These are phyloP conservation scores for Aspergillus taichungensis DNA, from an alignment of 495 filamentous ascomycete species.

Conservation along the genomic window DNA sequence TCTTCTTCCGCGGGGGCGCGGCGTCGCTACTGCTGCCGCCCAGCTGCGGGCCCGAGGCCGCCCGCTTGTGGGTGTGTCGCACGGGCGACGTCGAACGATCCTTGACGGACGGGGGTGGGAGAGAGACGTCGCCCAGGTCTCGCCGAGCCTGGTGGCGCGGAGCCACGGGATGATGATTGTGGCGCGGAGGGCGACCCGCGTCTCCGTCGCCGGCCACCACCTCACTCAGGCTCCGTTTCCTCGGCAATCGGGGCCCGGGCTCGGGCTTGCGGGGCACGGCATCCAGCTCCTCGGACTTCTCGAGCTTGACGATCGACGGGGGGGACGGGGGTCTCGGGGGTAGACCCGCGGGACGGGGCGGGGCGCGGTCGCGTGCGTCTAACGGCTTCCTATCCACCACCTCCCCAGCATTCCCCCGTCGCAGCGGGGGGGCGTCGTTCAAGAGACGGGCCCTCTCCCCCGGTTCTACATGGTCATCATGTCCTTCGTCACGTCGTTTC, in stretches of 20 bases:
- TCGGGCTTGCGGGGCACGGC: slow-evolving; percentile 16
- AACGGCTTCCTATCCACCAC: slow-evolving; percentile 27
- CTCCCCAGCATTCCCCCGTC: slow-evolving; percentile 5
- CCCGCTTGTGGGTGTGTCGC: slow-evolving; percentile 50
- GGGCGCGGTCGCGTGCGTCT: slow-evolving; percentile 17
- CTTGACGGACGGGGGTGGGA: slow-evolving; percentile 29
- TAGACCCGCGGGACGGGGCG: slow-evolving; percentile 19
- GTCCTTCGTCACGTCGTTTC: slow-evolving; percentile 41
- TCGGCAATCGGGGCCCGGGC: slow-evolving; percentile 14
- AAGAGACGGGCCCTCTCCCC: slow-evolving; percentile 16
- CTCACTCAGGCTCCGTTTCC: slow-evolving; percentile 38
- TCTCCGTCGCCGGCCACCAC: slow-evolving; percentile 30
- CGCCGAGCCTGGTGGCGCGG: slow-evolving; percentile 20
- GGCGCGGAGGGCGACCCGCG: slow-evolving; percentile 15
- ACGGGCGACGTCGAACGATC: slow-evolving; percentile 57
- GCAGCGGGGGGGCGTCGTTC: background rate
- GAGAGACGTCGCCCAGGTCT: slow-evolving; percentile 15
- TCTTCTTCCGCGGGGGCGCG: slow-evolving; percentile 26
- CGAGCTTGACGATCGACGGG: slow-evolving; percentile 27
- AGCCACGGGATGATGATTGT: slow-evolving; percentile 8
- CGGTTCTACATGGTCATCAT: slow-evolving; percentile 39
- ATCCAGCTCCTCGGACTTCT: slow-evolving; percentile 26
- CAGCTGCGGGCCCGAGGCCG: slow-evolving; percentile 53
- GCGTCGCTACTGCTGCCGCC: slow-evolving; percentile 3
- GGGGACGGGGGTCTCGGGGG: slow-evolving; percentile 16